A percentile compares a stretch with the other conserved stretches of the same genome.
phyloP scores from a whole-genome alignment of 768 basidiomycete species.

The Amanita thiersii region DNA sequence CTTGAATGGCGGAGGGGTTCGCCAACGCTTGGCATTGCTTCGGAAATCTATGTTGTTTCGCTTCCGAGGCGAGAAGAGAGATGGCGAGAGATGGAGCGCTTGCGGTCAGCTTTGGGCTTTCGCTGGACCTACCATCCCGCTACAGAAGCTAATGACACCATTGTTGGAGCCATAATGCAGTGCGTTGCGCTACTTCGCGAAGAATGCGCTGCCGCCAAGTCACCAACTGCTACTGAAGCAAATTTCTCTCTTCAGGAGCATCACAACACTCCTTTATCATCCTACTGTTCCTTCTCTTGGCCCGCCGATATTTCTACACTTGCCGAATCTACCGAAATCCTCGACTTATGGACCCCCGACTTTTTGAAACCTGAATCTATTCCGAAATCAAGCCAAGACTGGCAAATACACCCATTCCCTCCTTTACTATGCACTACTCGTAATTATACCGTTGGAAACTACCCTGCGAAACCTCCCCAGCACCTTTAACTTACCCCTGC shows the following conservation, averaged over 20 bases:
- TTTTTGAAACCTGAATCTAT: slow-evolving; percentile 10
- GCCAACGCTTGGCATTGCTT: slow-evolving; percentile 29
- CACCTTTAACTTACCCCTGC: slow-evolving; percentile 47
- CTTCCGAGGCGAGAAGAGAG: slow-evolving; percentile 50
- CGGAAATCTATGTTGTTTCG: slow-evolving; percentile 48
- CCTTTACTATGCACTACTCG: slow-evolving; percentile 33
- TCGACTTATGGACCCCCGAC: slow-evolving; percentile 19
- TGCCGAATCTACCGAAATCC: slow-evolving; percentile 13
- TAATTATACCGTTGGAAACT: slow-evolving; percentile 28
- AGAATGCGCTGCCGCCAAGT: slow-evolving; percentile 4
- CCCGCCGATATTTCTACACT: slow-evolving; percentile 26
- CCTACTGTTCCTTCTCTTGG: slow-evolving; percentile 21
- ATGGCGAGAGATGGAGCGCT: slow-evolving; percentile 45
- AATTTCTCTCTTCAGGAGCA: background rate
- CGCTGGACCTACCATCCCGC: slow-evolving; percentile 51
- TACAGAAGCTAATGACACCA: slow-evolving; percentile 25
- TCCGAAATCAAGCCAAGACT: slow-evolving; percentile 2
- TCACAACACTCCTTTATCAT: background rate
- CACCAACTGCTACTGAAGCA: background rate
- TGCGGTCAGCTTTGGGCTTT: slow-evolving; percentile 38
- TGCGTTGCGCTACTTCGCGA: slow-evolving; percentile 30
- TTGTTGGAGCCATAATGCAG: slow-evolving; percentile 32
- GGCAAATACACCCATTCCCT: slow-evolving; percentile 5
- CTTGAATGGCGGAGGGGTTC: too few species aligned
- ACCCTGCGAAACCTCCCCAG: slow-evolving; percentile 27